Base-by-base conservation (phyloP, 2,329 filamentous ascomycete species). In the Teratosphaeria epicoccoides region DNA sequence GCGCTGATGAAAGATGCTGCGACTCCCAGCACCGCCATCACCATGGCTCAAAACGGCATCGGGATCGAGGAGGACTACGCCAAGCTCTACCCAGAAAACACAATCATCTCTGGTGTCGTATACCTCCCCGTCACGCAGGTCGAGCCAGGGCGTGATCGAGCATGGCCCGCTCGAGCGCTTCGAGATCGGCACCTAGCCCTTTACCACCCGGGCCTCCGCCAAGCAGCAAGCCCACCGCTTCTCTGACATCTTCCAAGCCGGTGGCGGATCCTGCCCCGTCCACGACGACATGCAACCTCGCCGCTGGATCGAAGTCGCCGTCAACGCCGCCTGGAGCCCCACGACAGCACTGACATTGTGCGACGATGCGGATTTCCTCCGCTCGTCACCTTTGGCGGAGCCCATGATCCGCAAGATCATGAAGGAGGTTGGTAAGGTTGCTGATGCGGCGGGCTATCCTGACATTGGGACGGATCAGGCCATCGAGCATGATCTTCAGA, bases 1-100 rank as follows among this genome's bases (percentile, higher is more conserved):
- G 61, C 65, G 10, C 51, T 69, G 29, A 70, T 76, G 47, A 58
- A 59, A 9, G 67, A 71, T 0, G 73, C 68, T 4, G 65, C 77
- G 4, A 59, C 55, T 0, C 66, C 63, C 1, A 53, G 68, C 44
- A 82, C 79, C 0, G 73, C 75, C 0, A 76, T 83, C 26, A 77
- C 79, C 2, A 72, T 84, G 0, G 73, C 81, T 6, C 80, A 84
- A 55, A 84, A 83, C 57, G 81, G 81, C 0, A 76, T 84, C 40
- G 74, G 71, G 0, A 81, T 82, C 52, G 81, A 84, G 59, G 71
- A 76, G 7, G 74, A 78, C 7, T 82, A 81, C 46, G 60, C 66
- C 0, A 59, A 62, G 0, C 64, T 67, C 0, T 84, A 78, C 55
- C 77, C 78, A 0, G 51, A 61, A 0, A 76, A 75, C 26, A 74